phyloP scores from a whole-genome alignment of 495 filamentous ascomycete genomes.

The Neurospora hispaniola region DNA sequence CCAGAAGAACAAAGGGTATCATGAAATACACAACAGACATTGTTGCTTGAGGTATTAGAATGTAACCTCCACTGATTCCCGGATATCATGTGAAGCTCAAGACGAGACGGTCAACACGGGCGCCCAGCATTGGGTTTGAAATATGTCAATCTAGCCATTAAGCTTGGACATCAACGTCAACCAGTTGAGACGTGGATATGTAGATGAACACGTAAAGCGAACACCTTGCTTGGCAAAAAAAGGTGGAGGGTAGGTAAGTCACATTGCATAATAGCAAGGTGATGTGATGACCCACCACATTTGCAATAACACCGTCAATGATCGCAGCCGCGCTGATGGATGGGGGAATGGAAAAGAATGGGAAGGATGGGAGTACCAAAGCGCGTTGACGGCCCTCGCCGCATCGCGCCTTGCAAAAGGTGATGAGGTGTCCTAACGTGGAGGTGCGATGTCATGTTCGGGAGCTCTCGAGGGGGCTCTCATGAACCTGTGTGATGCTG shows the following conservation, averaged over 20 bases:
- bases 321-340: not conserved
- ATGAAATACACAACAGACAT: not conserved
- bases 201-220: not conserved
- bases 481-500: not conserved
- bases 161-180: constrained; percentile 33
- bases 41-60: not conserved
- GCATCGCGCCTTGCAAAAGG: not conserved
- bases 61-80: constrained; percentile 44
- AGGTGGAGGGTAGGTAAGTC: not conserved
- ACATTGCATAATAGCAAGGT: not conserved
- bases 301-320: not conserved
- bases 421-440: not conserved
- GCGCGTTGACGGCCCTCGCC: not conserved
- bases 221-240: not conserved
- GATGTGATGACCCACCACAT: not conserved
- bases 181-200: not conserved
- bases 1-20: not conserved
- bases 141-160: constrained; percentile 28
- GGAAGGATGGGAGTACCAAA: not conserved
- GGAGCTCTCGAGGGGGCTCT: not conserved
- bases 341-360: not conserved
- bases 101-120: constrained; percentile 36
- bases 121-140: constrained; percentile 37
- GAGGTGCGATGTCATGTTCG: not conserved
- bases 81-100: constrained; percentile 32